phyloP scores from a whole-genome alignment of 768 basidiomycete genomes.

The Boletus subparvulus region DNA sequence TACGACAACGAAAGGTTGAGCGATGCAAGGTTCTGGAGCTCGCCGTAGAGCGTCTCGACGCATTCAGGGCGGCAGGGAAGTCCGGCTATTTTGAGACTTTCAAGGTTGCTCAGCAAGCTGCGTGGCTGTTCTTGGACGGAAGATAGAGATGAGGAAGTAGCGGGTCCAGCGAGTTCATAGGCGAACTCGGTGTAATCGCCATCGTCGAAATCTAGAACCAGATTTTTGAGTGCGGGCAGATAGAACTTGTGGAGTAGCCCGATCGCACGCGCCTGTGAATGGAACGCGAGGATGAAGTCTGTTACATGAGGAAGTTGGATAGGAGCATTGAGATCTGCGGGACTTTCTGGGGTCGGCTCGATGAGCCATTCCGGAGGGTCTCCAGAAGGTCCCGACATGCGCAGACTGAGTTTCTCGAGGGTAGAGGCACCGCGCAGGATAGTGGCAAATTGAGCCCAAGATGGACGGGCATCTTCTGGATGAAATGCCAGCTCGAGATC shows the following conservation, averaged over 20 bases:
- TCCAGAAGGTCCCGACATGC: slow-evolving; percentile 56
- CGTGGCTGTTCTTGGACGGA: slow-evolving; percentile 37
- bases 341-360: slow-evolving; percentile 16
- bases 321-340: slow-evolving; percentile 29
- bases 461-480: slow-evolving; percentile 60
- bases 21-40: slow-evolving; percentile 46
- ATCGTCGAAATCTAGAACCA: slow-evolving; percentile 52
- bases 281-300: slow-evolving; percentile 49
- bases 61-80: slow-evolving; percentile 42
- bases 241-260: slow-evolving; percentile 27
- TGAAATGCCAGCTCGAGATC: slow-evolving; percentile 66
- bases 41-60: slow-evolving; percentile 41
- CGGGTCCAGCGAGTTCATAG: slow-evolving; percentile 36
- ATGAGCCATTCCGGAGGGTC: slow-evolving; percentile 37
- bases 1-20: slow-evolving; percentile 41
- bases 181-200: slow-evolving; percentile 55
- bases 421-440: slow-evolving; percentile 55
- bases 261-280: slow-evolving; percentile 43
- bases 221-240: slow-evolving; percentile 35
- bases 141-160: slow-evolving; percentile 27
- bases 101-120: slow-evolving; percentile 44
- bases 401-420: slow-evolving; percentile 52
- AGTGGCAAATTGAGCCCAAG: slow-evolving; percentile 49
- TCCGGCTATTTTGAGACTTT: slow-evolving; percentile 51
- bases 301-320: slow-evolving; percentile 32